Evolutionary conservation across 108 stramenopile genomes (phyloP).

Genomic region (Cyclotella cryptica): DNA sequence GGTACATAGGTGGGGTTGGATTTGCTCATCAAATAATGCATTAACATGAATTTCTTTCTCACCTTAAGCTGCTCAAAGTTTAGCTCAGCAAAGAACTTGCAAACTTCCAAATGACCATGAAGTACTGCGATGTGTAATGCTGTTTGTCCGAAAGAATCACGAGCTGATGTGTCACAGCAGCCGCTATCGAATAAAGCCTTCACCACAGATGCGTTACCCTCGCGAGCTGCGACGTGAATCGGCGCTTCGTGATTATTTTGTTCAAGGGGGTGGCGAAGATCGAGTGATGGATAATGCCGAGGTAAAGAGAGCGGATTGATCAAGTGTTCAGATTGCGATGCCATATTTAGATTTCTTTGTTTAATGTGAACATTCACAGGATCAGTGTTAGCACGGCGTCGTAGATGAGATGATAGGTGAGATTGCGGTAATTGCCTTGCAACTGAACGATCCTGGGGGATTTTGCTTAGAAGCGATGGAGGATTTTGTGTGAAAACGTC

Average conservation of each 20-base stretch:
- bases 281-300: conserved; percentile 33
- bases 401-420: neutral
- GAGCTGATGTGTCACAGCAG: conserved; percentile 26
- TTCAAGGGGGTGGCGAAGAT: conserved; percentile 29
- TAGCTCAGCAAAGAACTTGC: conserved; percentile 26
- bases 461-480: neutral
- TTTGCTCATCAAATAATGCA: neutral
- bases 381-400: conserved; percentile 13
- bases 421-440: conserved; percentile 11
- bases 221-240: conserved; percentile 45
- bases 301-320: conserved; percentile 7
- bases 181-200: conserved; percentile 36
- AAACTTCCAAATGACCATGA: conserved; percentile 18
- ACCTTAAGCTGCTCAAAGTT: conserved; percentile 27
- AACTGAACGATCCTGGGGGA: conserved; percentile 3
- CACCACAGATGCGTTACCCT: conserved; percentile 30
- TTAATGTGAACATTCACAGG: conserved; percentile 1
- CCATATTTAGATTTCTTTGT: neutral
- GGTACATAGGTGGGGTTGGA: neutral
- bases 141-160: conserved; percentile 42
- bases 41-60: neutral
- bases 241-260: conserved; percentile 42
- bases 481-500: conserved; percentile 1
- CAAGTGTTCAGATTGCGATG: neutral
- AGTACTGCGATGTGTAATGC: conserved; percentile 44